Conservation (phyloP, 1,284 basidiomycete genomes). For the Sanghuangporus sanghuang region DNA sequence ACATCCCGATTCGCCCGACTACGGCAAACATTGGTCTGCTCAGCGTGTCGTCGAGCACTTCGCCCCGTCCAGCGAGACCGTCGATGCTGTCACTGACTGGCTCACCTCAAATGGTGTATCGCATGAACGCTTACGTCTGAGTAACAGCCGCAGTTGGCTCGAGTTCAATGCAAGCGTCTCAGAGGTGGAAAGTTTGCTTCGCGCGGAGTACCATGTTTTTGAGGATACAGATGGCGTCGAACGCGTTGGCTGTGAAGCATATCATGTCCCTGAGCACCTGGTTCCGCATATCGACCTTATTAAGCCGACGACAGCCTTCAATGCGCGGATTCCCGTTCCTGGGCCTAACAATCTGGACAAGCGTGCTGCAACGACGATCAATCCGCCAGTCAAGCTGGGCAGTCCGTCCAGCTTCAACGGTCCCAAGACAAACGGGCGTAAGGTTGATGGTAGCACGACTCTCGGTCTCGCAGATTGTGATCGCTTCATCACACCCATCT, state of each 20-base stretch:
- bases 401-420: slow-evolving; percentile 17
- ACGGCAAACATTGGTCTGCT: slow-evolving; percentile 34
- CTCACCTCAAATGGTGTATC: slow-evolving; percentile 32
- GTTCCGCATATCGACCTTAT: slow-evolving; percentile 38
- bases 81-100: slow-evolving; percentile 35
- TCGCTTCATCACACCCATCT: slow-evolving; percentile 22
- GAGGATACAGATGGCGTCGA: slow-evolving; percentile 33
- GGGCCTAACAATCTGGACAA: background rate
- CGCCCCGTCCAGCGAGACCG: slow-evolving; percentile 32
- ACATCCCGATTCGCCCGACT: slow-evolving; percentile 32
- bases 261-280: slow-evolving; percentile 35
- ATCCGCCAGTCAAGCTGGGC: slow-evolving; percentile 12
- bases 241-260: slow-evolving; percentile 31
- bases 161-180: slow-evolving; percentile 32
- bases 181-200: slow-evolving; percentile 36
- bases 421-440: slow-evolving; percentile 17
- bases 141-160: slow-evolving; percentile 36
- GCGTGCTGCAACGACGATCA: background rate
- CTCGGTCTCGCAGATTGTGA: slow-evolving; percentile 21
- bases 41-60: slow-evolving; percentile 34
- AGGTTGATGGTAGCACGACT: slow-evolving; percentile 14
- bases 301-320: slow-evolving; percentile 40
- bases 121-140: slow-evolving; percentile 27
- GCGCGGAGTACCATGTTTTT: slow-evolving; percentile 36
- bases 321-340: slow-evolving; percentile 20